Conservation (phyloP, 2,329 filamentous ascomycete genomes). For the Epichloe sp. region DNA sequence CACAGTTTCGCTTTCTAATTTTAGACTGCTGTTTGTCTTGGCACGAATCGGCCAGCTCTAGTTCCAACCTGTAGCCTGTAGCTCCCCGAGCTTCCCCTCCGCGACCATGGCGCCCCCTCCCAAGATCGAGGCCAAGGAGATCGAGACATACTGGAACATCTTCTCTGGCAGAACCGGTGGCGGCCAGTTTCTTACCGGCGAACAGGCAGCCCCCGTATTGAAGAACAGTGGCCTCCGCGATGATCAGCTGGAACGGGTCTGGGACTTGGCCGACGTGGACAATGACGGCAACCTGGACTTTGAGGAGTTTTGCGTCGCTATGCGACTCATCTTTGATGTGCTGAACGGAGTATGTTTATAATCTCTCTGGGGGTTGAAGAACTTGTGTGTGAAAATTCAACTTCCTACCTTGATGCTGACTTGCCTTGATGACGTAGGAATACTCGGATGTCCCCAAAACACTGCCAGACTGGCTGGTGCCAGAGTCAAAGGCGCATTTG, state of each 20-base stretch:
- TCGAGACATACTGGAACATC: conserved; percentile 55
- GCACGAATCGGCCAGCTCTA: background rate
- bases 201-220: conserved; percentile 45
- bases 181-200: conserved; percentile 45
- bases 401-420: background rate
- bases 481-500: conserved; percentile 85
- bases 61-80: background rate
- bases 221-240: conserved; percentile 51
- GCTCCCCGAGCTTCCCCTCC: conserved; percentile 6
- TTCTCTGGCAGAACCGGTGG: conserved; percentile 47
- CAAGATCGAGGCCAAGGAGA: conserved; percentile 48
- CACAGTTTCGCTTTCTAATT: background rate
- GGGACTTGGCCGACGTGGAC: conserved; percentile 95
- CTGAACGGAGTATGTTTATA: conserved; percentile 64
- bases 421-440: conserved; percentile 42
- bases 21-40: background rate
- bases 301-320: conserved; percentile 98
- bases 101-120: conserved; percentile 34
- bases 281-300: conserved; percentile 96
- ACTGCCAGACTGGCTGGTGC: conserved; percentile 91
- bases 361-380: background rate
- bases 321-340: conserved; percentile 94
- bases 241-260: conserved; percentile 85
- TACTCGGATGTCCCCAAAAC: conserved; percentile 74
- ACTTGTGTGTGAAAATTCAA: background rate